phyloP scores from a whole-genome alignment of 306 rosid species.

The Dryas alaskensis region DNA sequence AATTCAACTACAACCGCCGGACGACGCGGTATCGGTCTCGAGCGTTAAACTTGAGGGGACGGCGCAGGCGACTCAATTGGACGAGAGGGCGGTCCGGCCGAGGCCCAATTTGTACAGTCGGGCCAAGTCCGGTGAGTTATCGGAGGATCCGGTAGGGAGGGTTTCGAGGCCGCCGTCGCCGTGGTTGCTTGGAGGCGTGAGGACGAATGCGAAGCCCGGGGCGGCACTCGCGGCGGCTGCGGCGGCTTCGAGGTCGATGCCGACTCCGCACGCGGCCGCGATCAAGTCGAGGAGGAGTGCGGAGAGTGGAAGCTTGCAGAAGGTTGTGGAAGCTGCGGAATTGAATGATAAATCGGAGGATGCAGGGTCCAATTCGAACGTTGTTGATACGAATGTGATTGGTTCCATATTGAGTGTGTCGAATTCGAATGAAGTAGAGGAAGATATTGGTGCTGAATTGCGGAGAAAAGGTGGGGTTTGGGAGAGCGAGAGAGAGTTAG shows the following conservation, averaged over 20 bases:
- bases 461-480: constrained; percentile 27
- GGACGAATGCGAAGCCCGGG: constrained; percentile 84
- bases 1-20: constrained; percentile 15
- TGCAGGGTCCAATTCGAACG: constrained; percentile 26
- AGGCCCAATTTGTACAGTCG: constrained; percentile 38
- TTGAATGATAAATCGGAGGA: constrained; percentile 26
- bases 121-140: constrained; percentile 33
- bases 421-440: constrained; percentile 24
- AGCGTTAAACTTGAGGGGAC: not conserved
- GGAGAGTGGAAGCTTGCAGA: constrained; percentile 36
- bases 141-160: constrained; percentile 46
- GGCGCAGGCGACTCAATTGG: not conserved
- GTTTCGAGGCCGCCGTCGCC: constrained; percentile 56
- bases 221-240: constrained; percentile 92
- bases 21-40: constrained; percentile 20
- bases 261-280: constrained; percentile 83
- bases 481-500: constrained; percentile 33
- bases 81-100: constrained; percentile 27
- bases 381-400: constrained; percentile 30
- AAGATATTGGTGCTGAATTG: constrained; percentile 21
- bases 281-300: constrained; percentile 68
- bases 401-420: constrained; percentile 9
- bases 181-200: constrained; percentile 62
- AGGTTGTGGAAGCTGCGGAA: constrained; percentile 28
- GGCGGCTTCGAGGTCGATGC: constrained; percentile 83